Percentiles rank a stretch among this genome's conserved stretches.
These are phyloP conservation scores for Tolypocladium endophyticum DNA, from an alignment of 2,329 filamentous ascomycete species.

Conservation along the genomic window DNA sequence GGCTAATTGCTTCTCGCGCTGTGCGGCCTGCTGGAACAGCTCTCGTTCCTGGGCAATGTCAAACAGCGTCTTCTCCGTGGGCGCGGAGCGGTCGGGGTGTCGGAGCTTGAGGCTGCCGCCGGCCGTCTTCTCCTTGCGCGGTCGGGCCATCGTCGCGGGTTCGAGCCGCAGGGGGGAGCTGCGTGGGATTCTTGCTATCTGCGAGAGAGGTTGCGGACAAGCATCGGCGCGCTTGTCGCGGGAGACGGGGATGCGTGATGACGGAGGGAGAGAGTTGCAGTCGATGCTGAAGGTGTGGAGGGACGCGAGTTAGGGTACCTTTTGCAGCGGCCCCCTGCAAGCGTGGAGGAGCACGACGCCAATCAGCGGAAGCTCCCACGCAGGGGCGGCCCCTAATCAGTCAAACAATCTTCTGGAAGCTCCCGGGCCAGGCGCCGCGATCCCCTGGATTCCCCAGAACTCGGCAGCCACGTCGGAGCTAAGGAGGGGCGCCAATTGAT, in stretches of 20 bases:
- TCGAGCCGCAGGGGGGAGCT: not conserved
- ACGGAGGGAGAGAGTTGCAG: not conserved
- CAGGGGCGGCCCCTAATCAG: not conserved
- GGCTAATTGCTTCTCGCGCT: constrained; percentile 21
- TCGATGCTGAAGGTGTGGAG: not conserved
- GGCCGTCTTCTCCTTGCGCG: constrained; percentile 37
- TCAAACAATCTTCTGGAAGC: not conserved
- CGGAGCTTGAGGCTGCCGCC: constrained; percentile 47
- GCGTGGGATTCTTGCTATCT: not conserved
- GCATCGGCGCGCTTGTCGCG: not conserved
- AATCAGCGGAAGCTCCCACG: not conserved
- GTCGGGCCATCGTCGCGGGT: constrained; percentile 30
- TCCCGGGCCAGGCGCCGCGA: not conserved
- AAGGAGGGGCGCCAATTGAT: not conserved
- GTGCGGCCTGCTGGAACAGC: constrained; percentile 41
- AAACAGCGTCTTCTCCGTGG: constrained; percentile 56
- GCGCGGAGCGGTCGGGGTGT: constrained; percentile 59
- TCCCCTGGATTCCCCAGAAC: not conserved
- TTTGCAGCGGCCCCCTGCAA: not conserved
- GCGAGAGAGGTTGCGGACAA: not conserved
- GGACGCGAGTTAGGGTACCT: not conserved
- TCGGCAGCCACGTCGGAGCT: not conserved
- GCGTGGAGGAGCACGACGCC: not conserved
- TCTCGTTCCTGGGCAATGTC: constrained; percentile 58
- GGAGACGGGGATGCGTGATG: not conserved